Evolutionary conservation across 768 basidiomycete species (phyloP), one percentile per base, ranked within the genome.

Genomic region (Podaxis sp.): DNA sequence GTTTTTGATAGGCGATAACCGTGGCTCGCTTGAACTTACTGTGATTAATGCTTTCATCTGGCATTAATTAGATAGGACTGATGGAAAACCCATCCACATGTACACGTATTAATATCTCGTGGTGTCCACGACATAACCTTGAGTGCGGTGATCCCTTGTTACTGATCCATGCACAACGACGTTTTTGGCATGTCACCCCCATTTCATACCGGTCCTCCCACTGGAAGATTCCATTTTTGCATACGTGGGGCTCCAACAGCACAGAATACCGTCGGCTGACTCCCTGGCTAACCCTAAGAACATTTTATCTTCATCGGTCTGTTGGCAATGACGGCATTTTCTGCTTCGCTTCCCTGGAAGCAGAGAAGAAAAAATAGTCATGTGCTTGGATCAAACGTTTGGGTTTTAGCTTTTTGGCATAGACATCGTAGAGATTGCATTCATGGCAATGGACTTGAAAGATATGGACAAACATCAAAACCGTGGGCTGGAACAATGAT

Each of bases 101-200:
- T 63, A 49, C 12, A 36, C 39, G 44, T 56, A 63, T 56, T 56
- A 63, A 63, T 51, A 40, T 63, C 61, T 56, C 61, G 49, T 63
- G 61, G 51, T 57, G 39, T 55, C 52, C 53, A 62, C 53, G 61
- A 62, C 52, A 53, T 36, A 48, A 53, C 38, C 48, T 53, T 61
- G 52, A 44, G 40, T 61, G 28, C 3, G 8, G 19, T 19, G 12
- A 28, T 8, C 53, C 26, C 30, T 49, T 56, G 15, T 44, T 39
- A 40, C 36, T 39, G 54, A 56, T 62, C 46, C 11, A 48, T 48
- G 40, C 2, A 39, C 33, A 19, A 62, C 52, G 15, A 11, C 42
- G n/a, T n/a, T 46, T 28, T 19, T 58, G 57, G 28, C 26, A 53
- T 61, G 51, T 26, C 39, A 53, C 36, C 48, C 24, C 28, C 17